Evolutionary conservation across 1,139 yeast genomes (phyloP).

Genomic region (Candida sp.): DNA sequence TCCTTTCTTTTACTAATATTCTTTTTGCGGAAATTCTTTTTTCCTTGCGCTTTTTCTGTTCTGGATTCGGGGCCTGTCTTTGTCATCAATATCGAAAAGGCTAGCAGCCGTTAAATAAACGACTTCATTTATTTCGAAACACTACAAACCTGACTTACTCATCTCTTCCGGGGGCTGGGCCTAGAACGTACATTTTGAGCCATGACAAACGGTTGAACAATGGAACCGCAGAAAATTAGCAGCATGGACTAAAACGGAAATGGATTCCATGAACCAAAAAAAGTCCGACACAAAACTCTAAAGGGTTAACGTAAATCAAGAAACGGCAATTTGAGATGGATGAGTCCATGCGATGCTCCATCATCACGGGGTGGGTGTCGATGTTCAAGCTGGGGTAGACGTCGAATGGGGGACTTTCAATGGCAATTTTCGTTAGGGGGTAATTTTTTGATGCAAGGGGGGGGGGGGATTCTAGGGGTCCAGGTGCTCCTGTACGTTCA

Average conservation of each 20-base stretch:
- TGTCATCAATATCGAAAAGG: too few species aligned
- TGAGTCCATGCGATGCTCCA: neutral
- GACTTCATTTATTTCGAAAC: too few species aligned
- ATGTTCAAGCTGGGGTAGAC: too few species aligned
- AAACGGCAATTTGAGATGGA: neutral
- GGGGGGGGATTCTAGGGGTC: neutral
- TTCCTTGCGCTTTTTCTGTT: neutral
- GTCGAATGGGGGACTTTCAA: too few species aligned
- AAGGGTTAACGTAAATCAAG: neutral
- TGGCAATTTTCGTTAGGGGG: neutral
- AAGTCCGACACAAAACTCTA: neutral
- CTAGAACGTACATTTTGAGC: too few species aligned
- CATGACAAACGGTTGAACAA: neutral
- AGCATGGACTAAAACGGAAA: neutral
- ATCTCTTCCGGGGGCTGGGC: too few species aligned
- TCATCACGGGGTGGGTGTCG: too few species aligned
- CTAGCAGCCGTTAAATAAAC: too few species aligned
- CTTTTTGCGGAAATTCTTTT: neutral
- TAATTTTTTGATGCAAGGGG: slow-evolving; percentile 3
- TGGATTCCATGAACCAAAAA: neutral
- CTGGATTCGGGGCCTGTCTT: neutral
- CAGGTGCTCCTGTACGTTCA: neutral
- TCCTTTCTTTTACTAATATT: neutral
- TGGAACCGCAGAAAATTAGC: neutral
- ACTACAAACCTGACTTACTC: too few species aligned